Evolutionary conservation across 495 filamentous ascomycete genomes (phyloP), one percentile per base, ranked within the genome.

Genomic region (Cryomyces antarcticus): DNA sequence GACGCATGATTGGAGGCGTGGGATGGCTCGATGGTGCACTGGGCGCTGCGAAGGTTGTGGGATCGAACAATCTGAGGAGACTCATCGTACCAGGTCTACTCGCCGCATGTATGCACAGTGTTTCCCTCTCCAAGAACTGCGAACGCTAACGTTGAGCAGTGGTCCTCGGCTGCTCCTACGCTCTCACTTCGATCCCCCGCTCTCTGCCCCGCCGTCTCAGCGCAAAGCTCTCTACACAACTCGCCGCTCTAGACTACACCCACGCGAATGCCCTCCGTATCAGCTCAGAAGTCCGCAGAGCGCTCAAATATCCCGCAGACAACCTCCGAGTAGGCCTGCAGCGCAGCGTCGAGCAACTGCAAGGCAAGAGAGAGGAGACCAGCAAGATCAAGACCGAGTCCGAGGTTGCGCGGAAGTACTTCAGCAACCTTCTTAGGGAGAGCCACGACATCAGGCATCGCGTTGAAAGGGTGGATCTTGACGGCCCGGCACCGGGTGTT

Each of bases 11-110:
- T 37, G 82, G 88, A 48, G 77, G 86, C 40, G 71, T 82, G 53
- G 75, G 81, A 42, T 94, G 88, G 81, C 62, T 95, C 41, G 89
- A 96, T 56, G 82, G 86, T 43, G 75, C 80, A 4, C 59, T 95
- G 30, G 84, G 78, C 49, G 79, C 77, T 17, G 75, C 72, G 17
- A 84, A 78, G 44, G 57, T 94, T 39, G 57, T 95, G 38, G 88
- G 92, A n/a, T 73, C 75, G 30, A 78, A 82, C 49, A 93, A 89
- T 49, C 49, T 93, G 41, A 71, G 85, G 47, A 76, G 72, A 38
- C 63, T 97, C 42, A 75, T 94, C 49, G 54, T 96, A 35, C 92
- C 92, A 29, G 77, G 81, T 45, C 55, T 88, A 31, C 54, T 89
- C 42, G 66, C 77, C 48, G 75, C 78, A 53, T 79, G 85, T 92